phyloP scores from a whole-genome alignment of 495 filamentous ascomycete genomes.

The Neurospora tetrasperma region DNA sequence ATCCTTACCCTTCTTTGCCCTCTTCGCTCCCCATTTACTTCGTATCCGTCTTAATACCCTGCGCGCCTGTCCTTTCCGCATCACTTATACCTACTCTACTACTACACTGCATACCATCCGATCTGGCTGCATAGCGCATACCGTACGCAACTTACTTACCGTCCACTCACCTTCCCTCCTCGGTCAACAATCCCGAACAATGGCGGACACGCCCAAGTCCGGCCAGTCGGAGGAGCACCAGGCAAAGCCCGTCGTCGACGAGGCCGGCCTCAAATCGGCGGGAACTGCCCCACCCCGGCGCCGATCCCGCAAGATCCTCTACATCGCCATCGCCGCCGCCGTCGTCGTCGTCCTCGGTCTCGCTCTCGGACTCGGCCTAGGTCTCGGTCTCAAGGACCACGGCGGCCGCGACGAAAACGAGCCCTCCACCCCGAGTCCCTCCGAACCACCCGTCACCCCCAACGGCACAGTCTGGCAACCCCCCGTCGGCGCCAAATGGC shows the following conservation, averaged over 20 bases:
- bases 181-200: background rate
- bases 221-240: background rate
- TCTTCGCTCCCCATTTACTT: background rate
- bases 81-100: background rate
- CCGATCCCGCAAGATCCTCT: constrained; percentile 8
- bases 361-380: constrained; percentile 14
- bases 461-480: constrained; percentile 14
- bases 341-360: constrained; percentile 7
- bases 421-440: constrained; percentile 2
- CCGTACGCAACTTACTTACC: background rate
- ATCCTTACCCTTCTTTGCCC: background rate
- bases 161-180: background rate
- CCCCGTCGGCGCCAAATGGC: constrained; percentile 12
- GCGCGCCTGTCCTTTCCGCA: background rate
- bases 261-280: background rate
- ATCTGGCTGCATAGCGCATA: background rate
- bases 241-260: background rate
- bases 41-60: background rate
- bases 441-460: background rate
- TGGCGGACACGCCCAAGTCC: background rate
- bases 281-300: background rate
- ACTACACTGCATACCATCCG: background rate
- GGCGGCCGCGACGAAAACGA: background rate
- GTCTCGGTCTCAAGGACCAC: constrained; percentile 11
- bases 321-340: constrained; percentile 3